Conservation (phyloP, 164 flowering plant genomes). For the Brasenia schreberi region DNA sequence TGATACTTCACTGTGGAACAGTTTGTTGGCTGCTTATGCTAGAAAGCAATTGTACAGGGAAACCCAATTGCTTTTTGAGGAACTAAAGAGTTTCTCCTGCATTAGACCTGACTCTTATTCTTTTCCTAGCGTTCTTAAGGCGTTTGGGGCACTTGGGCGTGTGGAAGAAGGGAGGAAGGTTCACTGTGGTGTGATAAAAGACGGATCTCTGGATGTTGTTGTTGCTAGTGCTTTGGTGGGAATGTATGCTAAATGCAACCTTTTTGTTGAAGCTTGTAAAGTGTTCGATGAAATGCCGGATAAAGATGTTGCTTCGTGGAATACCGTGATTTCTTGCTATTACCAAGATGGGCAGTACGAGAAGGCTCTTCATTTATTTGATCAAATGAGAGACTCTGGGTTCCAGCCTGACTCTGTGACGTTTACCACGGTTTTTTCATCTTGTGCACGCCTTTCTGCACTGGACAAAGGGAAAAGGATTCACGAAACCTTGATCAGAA, state of each 20-base stretch:
- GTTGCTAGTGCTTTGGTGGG: slow-evolving; percentile 35
- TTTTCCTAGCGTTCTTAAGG: slow-evolving; percentile 47
- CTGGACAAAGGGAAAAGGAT: slow-evolving; percentile 45
- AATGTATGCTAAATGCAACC: slow-evolving; percentile 45
- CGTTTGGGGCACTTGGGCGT: slow-evolving; percentile 34
- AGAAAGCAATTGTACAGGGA: slow-evolving; percentile 34
- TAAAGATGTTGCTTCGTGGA: slow-evolving; percentile 33
- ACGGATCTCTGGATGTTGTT: slow-evolving; percentile 43
- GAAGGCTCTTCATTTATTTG: slow-evolving; percentile 45
- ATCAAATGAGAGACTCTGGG: slow-evolving; percentile 34
- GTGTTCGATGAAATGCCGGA: slow-evolving; percentile 54
- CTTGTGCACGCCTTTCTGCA: slow-evolving; percentile 40
- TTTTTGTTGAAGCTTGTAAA: slow-evolving; percentile 19
- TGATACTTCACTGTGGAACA: too few relatives aligned
- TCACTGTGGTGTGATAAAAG: slow-evolving; percentile 38
- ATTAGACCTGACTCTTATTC: slow-evolving; percentile 37
- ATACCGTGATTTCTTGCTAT: slow-evolving; percentile 44
- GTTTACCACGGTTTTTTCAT: slow-evolving; percentile 31
- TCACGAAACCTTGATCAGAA: slow-evolving; percentile 25
- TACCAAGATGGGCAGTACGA: slow-evolving; percentile 43
- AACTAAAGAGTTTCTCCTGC: slow-evolving; percentile 15
- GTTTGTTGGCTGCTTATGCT: slow-evolving; percentile 36
- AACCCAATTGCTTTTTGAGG: slow-evolving; percentile 31
- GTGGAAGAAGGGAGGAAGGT: slow-evolving; percentile 24
- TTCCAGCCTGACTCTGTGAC: slow-evolving; percentile 49